These are phyloP conservation scores for Apiospora arundinis DNA, from an alignment of 2,329 filamentous ascomycete genomes.

Conservation along the genomic window DNA sequence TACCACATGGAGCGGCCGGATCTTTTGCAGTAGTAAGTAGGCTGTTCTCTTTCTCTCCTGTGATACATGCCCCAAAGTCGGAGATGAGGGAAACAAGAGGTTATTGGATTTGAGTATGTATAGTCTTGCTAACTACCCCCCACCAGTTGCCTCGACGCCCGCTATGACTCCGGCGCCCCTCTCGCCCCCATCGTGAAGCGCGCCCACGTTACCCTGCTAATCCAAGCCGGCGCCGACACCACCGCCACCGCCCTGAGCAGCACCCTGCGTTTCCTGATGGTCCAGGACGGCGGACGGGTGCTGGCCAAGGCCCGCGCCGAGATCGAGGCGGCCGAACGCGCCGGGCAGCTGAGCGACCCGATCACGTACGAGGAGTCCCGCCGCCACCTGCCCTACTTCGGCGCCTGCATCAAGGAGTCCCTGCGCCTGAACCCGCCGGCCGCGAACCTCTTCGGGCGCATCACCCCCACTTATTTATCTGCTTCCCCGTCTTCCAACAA, in stretches of 20 bases:
- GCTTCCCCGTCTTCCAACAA: not conserved
- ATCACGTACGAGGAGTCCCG: constrained; percentile 28
- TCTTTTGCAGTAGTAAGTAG: constrained; percentile 41
- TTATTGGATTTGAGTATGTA: not conserved
- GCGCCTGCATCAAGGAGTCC: constrained; percentile 30
- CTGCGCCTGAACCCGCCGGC: constrained; percentile 28
- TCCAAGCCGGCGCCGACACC: constrained; percentile 25
- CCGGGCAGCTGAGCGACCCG: constrained; percentile 24
- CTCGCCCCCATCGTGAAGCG: constrained; percentile 40
- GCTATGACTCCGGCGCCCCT: constrained; percentile 34
- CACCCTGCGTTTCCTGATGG: constrained; percentile 19
- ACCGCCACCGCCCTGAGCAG: constrained; percentile 23
- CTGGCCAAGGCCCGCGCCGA: constrained; percentile 21
- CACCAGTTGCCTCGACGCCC: constrained; percentile 35
- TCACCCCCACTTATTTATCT: constrained; percentile 22
- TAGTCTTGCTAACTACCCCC: not conserved
- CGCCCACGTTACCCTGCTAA: constrained; percentile 27
- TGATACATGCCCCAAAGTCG: not conserved
- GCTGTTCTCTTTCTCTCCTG: constrained; percentile 26
- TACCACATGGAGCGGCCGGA: constrained; percentile 34
- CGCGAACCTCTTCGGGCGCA: constrained; percentile 25
- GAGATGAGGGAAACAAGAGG: not conserved
- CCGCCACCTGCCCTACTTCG: constrained; percentile 29
- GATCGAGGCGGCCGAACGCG: constrained; percentile 18
- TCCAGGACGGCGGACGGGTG: not conserved